These are phyloP conservation scores for Rhynchosporium agropyri DNA, from an alignment of 2,329 filamentous ascomycete species.

Conservation along the genomic window DNA sequence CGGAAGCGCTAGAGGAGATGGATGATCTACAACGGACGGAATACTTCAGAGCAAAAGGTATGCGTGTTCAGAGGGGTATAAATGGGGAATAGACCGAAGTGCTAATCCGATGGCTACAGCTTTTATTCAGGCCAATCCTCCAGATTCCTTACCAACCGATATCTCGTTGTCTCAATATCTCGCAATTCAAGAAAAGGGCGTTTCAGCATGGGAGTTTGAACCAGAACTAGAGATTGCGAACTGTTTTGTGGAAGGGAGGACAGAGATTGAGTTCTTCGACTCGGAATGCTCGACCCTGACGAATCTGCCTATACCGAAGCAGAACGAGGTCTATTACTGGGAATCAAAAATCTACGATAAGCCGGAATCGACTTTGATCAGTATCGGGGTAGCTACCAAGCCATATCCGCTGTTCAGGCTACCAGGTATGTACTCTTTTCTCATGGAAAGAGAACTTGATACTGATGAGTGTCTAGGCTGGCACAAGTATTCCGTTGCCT, in stretches of 20 bases:
- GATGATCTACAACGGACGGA: conserved; percentile 88
- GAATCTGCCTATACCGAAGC: conserved; percentile 94
- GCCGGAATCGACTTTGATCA: conserved; percentile 82
- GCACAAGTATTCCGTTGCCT: conserved; percentile 91
- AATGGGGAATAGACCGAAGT: not conserved
- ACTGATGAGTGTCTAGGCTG: conserved; percentile 59
- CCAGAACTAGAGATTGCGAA: conserved; percentile 99
- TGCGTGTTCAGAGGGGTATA: conserved; percentile 29
- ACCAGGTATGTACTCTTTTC: conserved; percentile 67
- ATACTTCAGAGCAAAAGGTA: conserved; percentile 94
- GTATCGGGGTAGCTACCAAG: conserved; percentile 94
- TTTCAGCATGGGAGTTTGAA: conserved; percentile 99
- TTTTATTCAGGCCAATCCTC: conserved; percentile 90
- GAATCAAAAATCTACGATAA: conserved; percentile 99
- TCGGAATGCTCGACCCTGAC: conserved; percentile 83
- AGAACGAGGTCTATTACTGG: conserved; percentile 99
- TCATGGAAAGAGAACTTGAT: conserved; percentile 3
- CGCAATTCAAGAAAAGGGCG: conserved; percentile 97
- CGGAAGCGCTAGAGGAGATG: conserved; percentile 92
- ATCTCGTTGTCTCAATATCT: conserved; percentile 97
- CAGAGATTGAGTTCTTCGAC: conserved; percentile 98
- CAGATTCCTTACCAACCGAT: conserved; percentile 93
- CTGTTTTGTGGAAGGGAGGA: conserved; percentile 94
- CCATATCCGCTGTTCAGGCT: conserved; percentile 94
- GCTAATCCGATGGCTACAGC: conserved; percentile 55